Percentiles rank a stretch among this genome's conserved stretches.
phyloP scores from a whole-genome alignment of 768 basidiomycete species.

The Gyrodon lividus region DNA sequence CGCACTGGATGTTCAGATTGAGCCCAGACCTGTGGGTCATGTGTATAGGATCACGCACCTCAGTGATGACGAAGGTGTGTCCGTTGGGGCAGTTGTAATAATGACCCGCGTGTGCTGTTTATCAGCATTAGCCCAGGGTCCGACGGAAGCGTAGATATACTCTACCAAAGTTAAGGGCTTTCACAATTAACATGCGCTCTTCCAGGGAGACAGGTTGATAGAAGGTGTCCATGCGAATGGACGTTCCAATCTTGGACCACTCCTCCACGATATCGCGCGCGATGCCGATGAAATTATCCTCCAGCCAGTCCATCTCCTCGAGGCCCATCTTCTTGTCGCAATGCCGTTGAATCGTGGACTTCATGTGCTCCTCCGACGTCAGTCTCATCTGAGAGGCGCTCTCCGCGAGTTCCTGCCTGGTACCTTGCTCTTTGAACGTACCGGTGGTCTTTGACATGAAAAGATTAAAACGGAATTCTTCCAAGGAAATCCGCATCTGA shows the following conservation, averaged over 20 bases:
- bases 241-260: conserved; percentile 43
- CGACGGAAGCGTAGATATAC: not conserved
- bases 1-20: conserved; percentile 43
- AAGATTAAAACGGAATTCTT: conserved; percentile 50
- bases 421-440: conserved; percentile 14
- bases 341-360: conserved; percentile 5
- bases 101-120: conserved; percentile 41
- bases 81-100: conserved; percentile 58
- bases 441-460: conserved; percentile 28
- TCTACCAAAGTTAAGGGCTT: conserved; percentile 50
- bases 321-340: conserved; percentile 23
- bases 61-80: conserved; percentile 57
- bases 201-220: conserved; percentile 53
- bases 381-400: conserved; percentile 15
- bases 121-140: not conserved
- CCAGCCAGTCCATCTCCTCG: conserved; percentile 40
- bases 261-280: conserved; percentile 42
- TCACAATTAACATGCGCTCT: conserved; percentile 51
- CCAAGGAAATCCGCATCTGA: conserved; percentile 45
- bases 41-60: conserved; percentile 36
- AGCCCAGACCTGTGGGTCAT: not conserved
- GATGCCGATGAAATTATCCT: conserved; percentile 38
- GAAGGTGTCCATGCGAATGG: conserved; percentile 42
- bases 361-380: conserved; percentile 6
- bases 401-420: conserved; percentile 19